Evolutionary conservation across 2,329 filamentous ascomycete species (phyloP), one percentile per base, ranked within the genome.

Genomic region (Clarireedia paspali): DNA sequence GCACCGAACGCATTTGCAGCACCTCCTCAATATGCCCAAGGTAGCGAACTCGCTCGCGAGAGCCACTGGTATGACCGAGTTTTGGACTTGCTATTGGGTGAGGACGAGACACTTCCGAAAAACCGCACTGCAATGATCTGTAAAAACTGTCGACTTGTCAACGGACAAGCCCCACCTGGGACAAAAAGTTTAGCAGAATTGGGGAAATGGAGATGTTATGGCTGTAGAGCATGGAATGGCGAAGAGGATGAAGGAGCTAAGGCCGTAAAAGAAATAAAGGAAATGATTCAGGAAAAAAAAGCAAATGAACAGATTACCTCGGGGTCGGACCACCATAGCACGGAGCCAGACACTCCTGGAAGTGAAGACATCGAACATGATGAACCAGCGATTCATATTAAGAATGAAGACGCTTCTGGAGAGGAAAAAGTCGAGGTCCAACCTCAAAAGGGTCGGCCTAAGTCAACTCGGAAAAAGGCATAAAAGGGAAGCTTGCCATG

Each of bases 31-130:
- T 70, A 68, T 61, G 62, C 62, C 5, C 61, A 64, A 36, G 50
- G 55, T 27, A 48, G 47, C 26, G 63, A 66, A n/a, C 34, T 58
- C 4, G 56, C 50, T 40, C 15, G 50, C 10, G 63, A 58, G 42
- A 75, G 83, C 15, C 85, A 88, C 67, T 99, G 94, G 94, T 99
- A 97, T 72, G 94, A 99, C 70, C 84, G 92, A 55, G 84, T 99
- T 53, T 77, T 99, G 56, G 94, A 99, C 67, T 82, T 95, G 0
- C 82, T 99, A 26, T 80, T 99, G 0, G 94, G 94, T 50, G 94
- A 99, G 68, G 94, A 99, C 66, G 94, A 99, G 72, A 95, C 89
- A 4, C 84, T 88, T 12, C 83, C 92, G 2, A 95, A 91, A 74
- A 97, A 97, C 71, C 84, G 94, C 17, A 83, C 96, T 57, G 92